Conservation (phyloP, 2,329 filamentous ascomycete genomes). For the Colletotrichum gloeosporioides region DNA sequence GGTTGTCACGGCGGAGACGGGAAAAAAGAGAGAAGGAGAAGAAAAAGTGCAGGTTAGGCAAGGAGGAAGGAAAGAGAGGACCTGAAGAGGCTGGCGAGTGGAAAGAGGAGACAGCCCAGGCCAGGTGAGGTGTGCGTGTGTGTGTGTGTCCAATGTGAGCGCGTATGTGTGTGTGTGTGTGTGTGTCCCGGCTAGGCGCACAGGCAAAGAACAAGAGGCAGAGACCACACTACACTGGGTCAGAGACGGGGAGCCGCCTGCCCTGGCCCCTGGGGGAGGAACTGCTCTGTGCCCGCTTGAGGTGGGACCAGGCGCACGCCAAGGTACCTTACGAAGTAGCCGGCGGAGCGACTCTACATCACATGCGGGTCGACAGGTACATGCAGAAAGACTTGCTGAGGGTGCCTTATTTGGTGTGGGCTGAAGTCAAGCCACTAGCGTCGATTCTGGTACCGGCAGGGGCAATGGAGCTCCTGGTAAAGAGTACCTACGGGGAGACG, state of each 20-base stretch:
- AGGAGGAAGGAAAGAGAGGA: slow-evolving; percentile 13
- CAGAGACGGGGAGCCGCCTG: slow-evolving; percentile 20
- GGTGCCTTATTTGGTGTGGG: neutral
- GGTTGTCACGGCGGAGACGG: slow-evolving; percentile 17
- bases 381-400: neutral
- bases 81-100: slow-evolving; percentile 20
- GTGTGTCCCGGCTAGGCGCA: neutral
- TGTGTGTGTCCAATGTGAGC: neutral
- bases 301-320: slow-evolving; percentile 4
- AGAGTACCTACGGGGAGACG: neutral
- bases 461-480: neutral
- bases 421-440: neutral
- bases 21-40: slow-evolving; percentile 8
- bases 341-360: neutral
- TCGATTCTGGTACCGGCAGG: neutral
- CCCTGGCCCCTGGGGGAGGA: slow-evolving; percentile 4
- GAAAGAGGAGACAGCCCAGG: slow-evolving; percentile 17
- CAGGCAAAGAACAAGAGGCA: neutral
- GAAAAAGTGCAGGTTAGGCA: slow-evolving; percentile 11
- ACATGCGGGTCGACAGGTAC: neutral
- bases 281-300: slow-evolving; percentile 11
- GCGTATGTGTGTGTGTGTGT: neutral
- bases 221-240: neutral
- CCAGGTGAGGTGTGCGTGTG: neutral
- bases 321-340: slow-evolving; percentile 10